Conservation (phyloP, 148 eudicot species). For the Dysphania ambrosioides region DNA sequence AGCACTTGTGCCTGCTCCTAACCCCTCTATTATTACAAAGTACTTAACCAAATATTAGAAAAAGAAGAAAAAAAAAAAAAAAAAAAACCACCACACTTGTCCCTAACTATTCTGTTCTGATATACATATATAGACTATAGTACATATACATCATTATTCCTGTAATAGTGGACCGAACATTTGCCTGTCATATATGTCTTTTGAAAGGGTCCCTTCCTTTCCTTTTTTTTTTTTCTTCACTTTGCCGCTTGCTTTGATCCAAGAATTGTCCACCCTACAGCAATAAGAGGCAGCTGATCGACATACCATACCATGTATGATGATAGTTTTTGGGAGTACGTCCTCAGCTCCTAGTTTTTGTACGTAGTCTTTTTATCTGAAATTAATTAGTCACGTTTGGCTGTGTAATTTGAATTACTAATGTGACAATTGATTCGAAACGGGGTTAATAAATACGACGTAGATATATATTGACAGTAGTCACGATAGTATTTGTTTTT, state of each 20-base stretch:
- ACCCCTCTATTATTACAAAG: slow-evolving; percentile 23
- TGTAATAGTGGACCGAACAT: slow-evolving; percentile 30
- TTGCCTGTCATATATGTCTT: neutral
- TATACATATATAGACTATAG: too few relatives aligned
- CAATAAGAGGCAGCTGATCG: neutral
- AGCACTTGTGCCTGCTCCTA: slow-evolving; percentile 65
- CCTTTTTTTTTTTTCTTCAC: neutral
- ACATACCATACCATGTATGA: neutral
- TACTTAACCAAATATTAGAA: neutral
- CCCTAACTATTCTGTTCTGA: slow-evolving; percentile 24
- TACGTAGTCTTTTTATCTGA: neutral
- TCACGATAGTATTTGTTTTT: neutral
- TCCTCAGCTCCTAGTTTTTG: too few relatives aligned
- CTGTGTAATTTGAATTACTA: too few relatives aligned
- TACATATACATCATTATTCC: slow-evolving; percentile 28
- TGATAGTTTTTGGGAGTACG: neutral
- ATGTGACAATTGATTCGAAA: neutral
- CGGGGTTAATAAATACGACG: neutral
- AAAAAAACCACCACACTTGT: neutral
- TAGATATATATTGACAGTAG: neutral
- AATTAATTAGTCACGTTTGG: too few relatives aligned
- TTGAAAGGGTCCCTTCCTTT: neutral
- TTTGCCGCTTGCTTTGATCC: slow-evolving; percentile 22
- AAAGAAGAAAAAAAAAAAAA: neutral
- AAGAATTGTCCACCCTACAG: slow-evolving; percentile 20